Conservation (phyloP, 2,329 filamentous ascomycete species). For the Purpureocillium lavendulum region DNA sequence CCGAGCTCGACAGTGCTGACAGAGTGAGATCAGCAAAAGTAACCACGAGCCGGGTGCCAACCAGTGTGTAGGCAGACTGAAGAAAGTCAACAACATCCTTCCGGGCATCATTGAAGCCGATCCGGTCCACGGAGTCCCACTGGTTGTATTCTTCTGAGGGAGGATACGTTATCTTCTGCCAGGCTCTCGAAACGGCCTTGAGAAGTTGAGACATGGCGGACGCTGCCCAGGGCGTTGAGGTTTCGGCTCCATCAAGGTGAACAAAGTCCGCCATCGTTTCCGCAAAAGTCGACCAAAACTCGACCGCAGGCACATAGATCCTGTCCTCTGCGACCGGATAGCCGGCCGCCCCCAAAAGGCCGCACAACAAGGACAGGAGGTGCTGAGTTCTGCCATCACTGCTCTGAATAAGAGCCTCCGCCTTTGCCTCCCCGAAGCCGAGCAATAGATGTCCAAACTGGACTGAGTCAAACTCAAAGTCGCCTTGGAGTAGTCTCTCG, state of each 20-base stretch:
- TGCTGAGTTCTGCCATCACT: conserved; percentile 40
- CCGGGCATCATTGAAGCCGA: conserved; percentile 62
- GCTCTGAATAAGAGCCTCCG: conserved; percentile 49
- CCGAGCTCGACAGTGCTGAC: conserved; percentile 35
- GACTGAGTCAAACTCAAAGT: conserved; percentile 55
- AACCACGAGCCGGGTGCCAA: conserved; percentile 45
- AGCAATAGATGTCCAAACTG: conserved; percentile 60
- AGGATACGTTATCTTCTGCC: conserved; percentile 63
- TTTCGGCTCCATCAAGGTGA: conserved; percentile 36
- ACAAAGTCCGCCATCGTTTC: conserved; percentile 56
- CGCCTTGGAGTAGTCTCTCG: conserved; percentile 44
- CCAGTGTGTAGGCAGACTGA: conserved; percentile 59
- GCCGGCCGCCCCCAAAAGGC: conserved; percentile 57
- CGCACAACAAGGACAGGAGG: conserved; percentile 51
- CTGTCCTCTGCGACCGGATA: conserved; percentile 64
- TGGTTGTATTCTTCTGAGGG: conserved; percentile 43
- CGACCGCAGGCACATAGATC: conserved; percentile 64
- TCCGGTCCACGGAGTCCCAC: conserved; percentile 64
- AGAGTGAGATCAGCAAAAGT: conserved; percentile 49
- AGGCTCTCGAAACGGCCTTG: conserved; percentile 57
- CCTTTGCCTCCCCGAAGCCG: conserved; percentile 59
- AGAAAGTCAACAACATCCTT: conserved; percentile 75
- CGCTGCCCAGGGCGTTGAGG: conserved; percentile 45
- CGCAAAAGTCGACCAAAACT: conserved; percentile 75
- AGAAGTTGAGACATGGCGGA: conserved; percentile 51